A percentile compares a stretch with the other conserved stretches of the same genome.
phyloP scores from a whole-genome alignment of 257 asterid genomes.

The Gynochthodes officinalis region DNA sequence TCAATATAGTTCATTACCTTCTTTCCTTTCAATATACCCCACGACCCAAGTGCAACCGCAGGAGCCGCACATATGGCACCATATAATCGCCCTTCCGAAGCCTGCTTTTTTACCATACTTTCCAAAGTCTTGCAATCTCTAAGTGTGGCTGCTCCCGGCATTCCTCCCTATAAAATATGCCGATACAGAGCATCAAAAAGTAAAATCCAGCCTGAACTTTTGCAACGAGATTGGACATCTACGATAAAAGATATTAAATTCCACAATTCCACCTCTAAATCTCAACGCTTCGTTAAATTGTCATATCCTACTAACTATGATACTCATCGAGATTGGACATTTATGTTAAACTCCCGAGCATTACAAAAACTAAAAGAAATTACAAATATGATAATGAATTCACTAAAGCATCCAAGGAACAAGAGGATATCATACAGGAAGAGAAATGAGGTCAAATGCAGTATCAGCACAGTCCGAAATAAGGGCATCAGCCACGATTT shows the following conservation, averaged over 20 bases:
- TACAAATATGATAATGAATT: neutral
- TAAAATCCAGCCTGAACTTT: neutral
- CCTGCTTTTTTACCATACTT: constrained; percentile 66
- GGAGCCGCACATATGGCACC: constrained; percentile 99
- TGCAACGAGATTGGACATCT: neutral
- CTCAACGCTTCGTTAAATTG: neutral
- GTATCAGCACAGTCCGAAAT: constrained; percentile 67
- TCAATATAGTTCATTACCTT: constrained; percentile 36
- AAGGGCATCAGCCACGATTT: constrained; percentile 81
- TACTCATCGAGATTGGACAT: neutral
- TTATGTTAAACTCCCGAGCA: neutral
- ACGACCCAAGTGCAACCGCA: constrained; percentile 85
- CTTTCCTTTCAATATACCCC: constrained; percentile 88
- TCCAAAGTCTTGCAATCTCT: constrained; percentile 73
- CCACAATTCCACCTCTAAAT: too few species aligned
- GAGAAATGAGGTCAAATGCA: constrained; percentile 76
- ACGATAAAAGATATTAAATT: too few species aligned
- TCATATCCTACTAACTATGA: too few species aligned
- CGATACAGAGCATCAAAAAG: neutral
- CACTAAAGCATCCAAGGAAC: neutral
- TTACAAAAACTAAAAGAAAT: neutral
- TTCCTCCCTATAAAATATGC: constrained; percentile 60
- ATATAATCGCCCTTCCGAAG: constrained; percentile 55
- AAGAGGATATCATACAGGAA: constrained; percentile 49
- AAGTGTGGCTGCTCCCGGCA: constrained; percentile 84